These are phyloP conservation scores for Eimeria nieschulzi DNA, from an alignment of 169 alveolate genomes.

Conservation along the genomic window DNA sequence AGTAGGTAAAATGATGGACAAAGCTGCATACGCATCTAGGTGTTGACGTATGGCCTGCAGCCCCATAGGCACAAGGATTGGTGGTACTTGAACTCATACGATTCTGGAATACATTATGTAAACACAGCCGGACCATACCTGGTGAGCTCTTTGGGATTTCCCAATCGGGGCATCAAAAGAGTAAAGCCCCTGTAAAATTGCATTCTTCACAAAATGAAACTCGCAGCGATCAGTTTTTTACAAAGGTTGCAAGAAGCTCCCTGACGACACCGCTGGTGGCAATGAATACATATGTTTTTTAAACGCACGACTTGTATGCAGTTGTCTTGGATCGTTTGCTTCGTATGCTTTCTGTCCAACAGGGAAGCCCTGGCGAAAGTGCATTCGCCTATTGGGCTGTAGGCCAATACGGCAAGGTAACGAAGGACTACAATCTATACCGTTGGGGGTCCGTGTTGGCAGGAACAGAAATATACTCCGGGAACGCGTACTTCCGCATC, in stretches of 20 bases:
- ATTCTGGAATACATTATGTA: slow-evolving; percentile 21
- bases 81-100: slow-evolving; percentile 53
- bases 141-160: background rate
- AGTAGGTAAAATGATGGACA: no score
- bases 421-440: background rate
- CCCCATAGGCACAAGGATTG: slow-evolving; percentile 41
- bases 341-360: background rate
- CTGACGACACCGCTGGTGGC: no score
- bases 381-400: slow-evolving; percentile 64
- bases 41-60: background rate
- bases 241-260: no score
- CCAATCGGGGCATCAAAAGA: background rate
- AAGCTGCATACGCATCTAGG: no score
- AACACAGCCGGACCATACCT: slow-evolving; percentile 17
- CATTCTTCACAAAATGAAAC: no score
- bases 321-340: background rate
- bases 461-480: slow-evolving; percentile 38
- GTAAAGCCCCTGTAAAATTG: background rate
- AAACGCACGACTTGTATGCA: no score
- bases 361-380: slow-evolving; percentile 47
- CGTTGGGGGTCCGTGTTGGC: slow-evolving; percentile 51
- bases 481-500: slow-evolving; percentile 25
- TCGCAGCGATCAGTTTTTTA: no score
- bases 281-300: no score
- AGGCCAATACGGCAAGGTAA: slow-evolving; percentile 4